phyloP scores from a whole-genome alignment of 768 basidiomycete species.

The Termitomyces sp. region DNA sequence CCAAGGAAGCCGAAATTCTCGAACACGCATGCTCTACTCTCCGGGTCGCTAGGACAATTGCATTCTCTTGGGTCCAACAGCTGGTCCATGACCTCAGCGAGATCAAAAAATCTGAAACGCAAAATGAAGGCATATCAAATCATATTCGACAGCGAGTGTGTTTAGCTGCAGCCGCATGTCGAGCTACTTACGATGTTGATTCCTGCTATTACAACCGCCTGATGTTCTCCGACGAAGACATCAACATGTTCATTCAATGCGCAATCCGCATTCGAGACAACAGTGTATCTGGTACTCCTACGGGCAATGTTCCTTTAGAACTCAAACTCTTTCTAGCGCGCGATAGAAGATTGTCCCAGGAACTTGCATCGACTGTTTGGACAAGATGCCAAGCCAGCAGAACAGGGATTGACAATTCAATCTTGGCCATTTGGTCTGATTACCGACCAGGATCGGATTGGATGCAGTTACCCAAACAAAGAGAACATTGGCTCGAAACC shows the following conservation, averaged over 20 bases:
- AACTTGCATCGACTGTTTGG: not conserved
- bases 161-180: conserved; percentile 4
- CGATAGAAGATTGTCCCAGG: not conserved
- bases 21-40: conserved; percentile 16
- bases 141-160: conserved; percentile 2
- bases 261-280: conserved; percentile 17
- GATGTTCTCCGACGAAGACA: conserved; percentile 17
- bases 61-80: conserved; percentile 3
- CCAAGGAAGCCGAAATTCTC: conserved; percentile 7
- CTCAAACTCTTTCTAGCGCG: not conserved
- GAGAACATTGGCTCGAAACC: not conserved
- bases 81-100: not conserved
- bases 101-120: not conserved
- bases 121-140: not conserved
- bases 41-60: conserved; percentile 15
- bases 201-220: conserved; percentile 2
- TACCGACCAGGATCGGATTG: not conserved
- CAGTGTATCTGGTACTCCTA: not conserved
- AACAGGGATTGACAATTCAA: not conserved
- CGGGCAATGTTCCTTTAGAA: not conserved
- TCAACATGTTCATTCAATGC: conserved; percentile 18
- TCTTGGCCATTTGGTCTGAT: not conserved
- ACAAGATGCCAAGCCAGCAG: not conserved
- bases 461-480: not conserved
- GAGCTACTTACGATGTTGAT: conserved; percentile 20